Evolutionary conservation across 768 basidiomycete species (phyloP).

Genomic region (Tephrocybe sp.): DNA sequence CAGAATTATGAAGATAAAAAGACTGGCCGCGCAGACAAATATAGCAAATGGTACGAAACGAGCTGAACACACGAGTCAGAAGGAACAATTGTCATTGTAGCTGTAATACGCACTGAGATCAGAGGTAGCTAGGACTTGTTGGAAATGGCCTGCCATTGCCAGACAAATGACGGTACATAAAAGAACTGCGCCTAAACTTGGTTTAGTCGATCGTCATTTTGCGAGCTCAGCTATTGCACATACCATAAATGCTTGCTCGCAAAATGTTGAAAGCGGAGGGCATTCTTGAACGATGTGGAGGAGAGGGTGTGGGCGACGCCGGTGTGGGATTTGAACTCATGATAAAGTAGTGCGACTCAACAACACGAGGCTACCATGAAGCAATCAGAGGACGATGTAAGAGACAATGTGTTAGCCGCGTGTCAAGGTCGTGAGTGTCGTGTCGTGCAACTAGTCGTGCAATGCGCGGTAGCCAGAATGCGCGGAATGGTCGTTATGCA

Average conservation of each 20-base stretch:
- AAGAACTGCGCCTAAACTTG: slow-evolving; percentile 53
- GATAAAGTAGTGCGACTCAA: slow-evolving; percentile 38
- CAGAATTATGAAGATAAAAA: slow-evolving; percentile 68
- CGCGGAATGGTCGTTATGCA: background rate
- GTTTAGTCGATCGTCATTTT: slow-evolving; percentile 5
- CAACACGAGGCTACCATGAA: slow-evolving; percentile 49
- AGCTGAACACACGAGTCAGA: slow-evolving; percentile 39
- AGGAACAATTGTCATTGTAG: slow-evolving; percentile 1
- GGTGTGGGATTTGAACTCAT: slow-evolving; percentile 33
- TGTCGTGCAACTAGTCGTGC: slow-evolving; percentile 3
- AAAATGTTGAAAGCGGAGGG: slow-evolving; percentile 70
- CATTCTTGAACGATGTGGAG: slow-evolving; percentile 47
- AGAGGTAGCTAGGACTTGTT: slow-evolving; percentile 64
- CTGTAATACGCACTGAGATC: slow-evolving; percentile 65
- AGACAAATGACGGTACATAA: slow-evolving; percentile 78
- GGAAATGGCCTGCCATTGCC: slow-evolving; percentile 77
- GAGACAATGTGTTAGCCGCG: slow-evolving; percentile 7
- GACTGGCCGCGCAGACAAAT: slow-evolving; percentile 70
- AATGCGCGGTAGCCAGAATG: background rate
- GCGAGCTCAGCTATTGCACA: slow-evolving; percentile 19
- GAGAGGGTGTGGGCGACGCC: slow-evolving; percentile 18
- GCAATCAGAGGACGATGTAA: slow-evolving; percentile 13
- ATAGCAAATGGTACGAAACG: slow-evolving; percentile 86
- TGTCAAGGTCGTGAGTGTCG: slow-evolving; percentile 14
- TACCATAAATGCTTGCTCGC: slow-evolving; percentile 67